These are phyloP conservation scores for Fraxinus platypoda DNA, from an alignment of 305 asterid genomes.

Conservation along the genomic window DNA sequence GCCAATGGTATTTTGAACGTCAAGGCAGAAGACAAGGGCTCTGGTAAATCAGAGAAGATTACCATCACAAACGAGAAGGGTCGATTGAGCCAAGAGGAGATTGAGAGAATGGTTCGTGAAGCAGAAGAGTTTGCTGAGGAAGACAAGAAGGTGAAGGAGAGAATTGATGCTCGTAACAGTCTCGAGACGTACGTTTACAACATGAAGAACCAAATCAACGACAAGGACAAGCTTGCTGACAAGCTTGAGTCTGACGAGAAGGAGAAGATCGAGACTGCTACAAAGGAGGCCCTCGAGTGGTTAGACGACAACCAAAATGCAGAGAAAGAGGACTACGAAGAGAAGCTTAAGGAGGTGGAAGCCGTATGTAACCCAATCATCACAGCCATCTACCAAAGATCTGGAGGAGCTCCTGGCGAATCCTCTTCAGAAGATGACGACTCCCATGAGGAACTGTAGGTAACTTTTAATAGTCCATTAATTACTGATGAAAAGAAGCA, in stretches of 20 bases:
- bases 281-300: conserved; percentile 53
- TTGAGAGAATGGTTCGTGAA: conserved; percentile 51
- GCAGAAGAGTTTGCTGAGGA: conserved; percentile 58
- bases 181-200: not conserved
- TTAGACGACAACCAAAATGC: conserved; percentile 48
- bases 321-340: conserved; percentile 26
- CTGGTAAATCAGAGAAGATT: conserved; percentile 54
- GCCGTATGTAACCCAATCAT: conserved; percentile 55
- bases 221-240: not conserved
- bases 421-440: not conserved
- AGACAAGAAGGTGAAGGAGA: conserved; percentile 37
- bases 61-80: conserved; percentile 58
- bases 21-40: not conserved
- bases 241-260: conserved; percentile 41
- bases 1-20: not conserved
- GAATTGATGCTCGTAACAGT: not conserved
- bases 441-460: not conserved
- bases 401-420: conserved; percentile 45
- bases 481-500: not conserved
- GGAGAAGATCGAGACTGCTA: conserved; percentile 51
- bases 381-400: conserved; percentile 50
- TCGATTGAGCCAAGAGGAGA: conserved; percentile 51
- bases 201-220: not conserved
- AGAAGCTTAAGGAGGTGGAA: not conserved
- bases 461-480: not conserved